A percentile compares a stretch with the other conserved stretches of the same genome.
Conservation (phyloP, 805 yeast genomes). For the Metschnikowia santaceciliae region DNA sequence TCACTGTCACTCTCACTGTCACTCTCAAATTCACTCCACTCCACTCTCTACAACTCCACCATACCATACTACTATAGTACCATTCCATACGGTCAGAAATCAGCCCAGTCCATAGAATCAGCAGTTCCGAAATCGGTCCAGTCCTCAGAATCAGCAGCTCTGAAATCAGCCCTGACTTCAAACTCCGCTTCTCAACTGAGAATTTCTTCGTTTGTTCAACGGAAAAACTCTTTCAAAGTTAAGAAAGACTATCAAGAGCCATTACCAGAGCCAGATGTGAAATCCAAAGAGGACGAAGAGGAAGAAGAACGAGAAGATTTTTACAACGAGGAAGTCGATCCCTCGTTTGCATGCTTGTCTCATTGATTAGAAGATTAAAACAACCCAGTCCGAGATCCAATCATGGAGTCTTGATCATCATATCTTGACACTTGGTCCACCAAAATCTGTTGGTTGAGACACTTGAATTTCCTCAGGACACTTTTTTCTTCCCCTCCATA, state of each 20-base stretch:
- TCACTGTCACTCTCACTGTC: too few relatives aligned
- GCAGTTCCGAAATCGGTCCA: neutral
- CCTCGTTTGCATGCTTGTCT: too few relatives aligned
- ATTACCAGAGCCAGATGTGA: neutral
- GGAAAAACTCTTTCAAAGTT: conserved; percentile 12
- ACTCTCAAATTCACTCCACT: too few relatives aligned
- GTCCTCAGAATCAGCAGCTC: neutral
- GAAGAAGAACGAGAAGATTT: conserved; percentile 18
- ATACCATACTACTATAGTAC: too few relatives aligned
- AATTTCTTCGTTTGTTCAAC: neutral
- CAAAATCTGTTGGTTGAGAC: too few relatives aligned
- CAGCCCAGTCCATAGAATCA: neutral
- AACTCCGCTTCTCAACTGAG: neutral
- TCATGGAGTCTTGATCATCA: too few relatives aligned
- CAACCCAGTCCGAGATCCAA: too few relatives aligned
- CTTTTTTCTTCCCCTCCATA: too few relatives aligned
- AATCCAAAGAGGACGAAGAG: conserved; percentile 9
- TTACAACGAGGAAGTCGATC: conserved; percentile 22
- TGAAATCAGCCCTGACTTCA: neutral
- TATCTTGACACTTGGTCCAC: too few relatives aligned
- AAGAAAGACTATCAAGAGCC: conserved; percentile 13
- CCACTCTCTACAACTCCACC: too few relatives aligned
- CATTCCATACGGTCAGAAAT: neutral
- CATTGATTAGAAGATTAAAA: too few relatives aligned
- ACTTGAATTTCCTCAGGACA: too few relatives aligned